These are phyloP conservation scores for Colletotrichum sp. DNA, from an alignment of 2,329 filamentous ascomycete genomes.

Conservation along the genomic window DNA sequence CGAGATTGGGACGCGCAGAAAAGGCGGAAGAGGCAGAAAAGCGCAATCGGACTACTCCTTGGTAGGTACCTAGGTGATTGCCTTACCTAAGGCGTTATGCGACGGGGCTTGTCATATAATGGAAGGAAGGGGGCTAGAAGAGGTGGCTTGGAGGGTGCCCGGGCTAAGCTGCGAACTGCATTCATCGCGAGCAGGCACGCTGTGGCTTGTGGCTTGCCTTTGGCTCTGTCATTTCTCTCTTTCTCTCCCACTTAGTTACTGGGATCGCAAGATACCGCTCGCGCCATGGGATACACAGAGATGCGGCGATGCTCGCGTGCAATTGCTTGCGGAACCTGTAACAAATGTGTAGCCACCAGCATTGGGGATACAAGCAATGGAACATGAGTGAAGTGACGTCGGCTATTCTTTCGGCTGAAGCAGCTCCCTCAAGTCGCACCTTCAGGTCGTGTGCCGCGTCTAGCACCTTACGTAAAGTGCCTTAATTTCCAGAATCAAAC, in stretches of 20 bases:
- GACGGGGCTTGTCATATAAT: not conserved
- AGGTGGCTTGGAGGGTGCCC: not conserved
- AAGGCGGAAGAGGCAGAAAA: not conserved
- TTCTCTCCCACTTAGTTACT: not conserved
- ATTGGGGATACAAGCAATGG: not conserved
- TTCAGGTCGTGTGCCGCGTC: not conserved
- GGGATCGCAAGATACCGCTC: no score
- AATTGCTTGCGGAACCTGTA: not conserved
- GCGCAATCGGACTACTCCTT: not conserved
- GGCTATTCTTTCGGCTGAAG: not conserved
- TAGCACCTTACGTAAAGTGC: not conserved
- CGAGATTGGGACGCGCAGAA: not conserved
- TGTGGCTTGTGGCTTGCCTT: slow-evolving; percentile 14
- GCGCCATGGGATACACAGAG: not conserved
- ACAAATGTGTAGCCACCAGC: not conserved
- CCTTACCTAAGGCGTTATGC: not conserved
- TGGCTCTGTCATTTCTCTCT: not conserved
- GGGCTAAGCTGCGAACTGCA: not conserved
- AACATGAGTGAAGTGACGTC: not conserved
- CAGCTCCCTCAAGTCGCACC: not conserved
- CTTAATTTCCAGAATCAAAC: not conserved
- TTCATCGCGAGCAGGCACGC: not conserved
- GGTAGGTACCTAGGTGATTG: not conserved
- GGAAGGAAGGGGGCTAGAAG: not conserved
- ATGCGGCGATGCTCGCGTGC: not conserved